Base-by-base conservation (phyloP, 768 basidiomycete species). In the Psilocybe cubensis region DNA sequence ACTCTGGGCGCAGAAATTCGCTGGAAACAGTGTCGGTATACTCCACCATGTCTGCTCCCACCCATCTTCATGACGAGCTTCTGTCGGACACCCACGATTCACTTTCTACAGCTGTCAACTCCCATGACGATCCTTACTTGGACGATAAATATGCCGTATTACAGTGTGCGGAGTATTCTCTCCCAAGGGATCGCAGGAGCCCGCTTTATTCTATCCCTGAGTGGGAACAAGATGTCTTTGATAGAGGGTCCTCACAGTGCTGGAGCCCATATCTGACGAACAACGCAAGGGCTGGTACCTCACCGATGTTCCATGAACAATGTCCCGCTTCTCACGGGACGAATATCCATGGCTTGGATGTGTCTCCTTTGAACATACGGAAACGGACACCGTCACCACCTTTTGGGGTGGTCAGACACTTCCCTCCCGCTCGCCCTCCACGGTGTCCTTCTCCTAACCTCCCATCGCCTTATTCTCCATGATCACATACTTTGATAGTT, bases 41-140 rank as follows among this genome's bases (percentile, higher is more conserved):
- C 60, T 77, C 77, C 23, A 62, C 67, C 11, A 70, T 67, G 4
- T 77, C 76, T 17, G 75, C 75, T 2, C 68, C 73, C 12, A 45
- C 44, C 4, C 48, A 64, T 28, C 38, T 64, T 20, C 64, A 63
- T 41, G 62, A 56, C 45, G 60, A 51, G 23, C 42, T 64, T 10
- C 23, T 59, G 18, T 54, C 51, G 27, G 52, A 48, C 14, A 31
- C 46, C 27, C 46, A 48, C 17, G n/a, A 25, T 4, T 48, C 46
- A 18, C 21, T 29, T 24, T 29, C 25, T 18, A 48, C 35, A 4
- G 35, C 46, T 12, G 46, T 48, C 28, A 28, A 48, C 28, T 18
- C 28, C n/a, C 7, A 28, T 9, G 28, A 48, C 46, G 3, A 18
- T 11, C 46, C 6, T n/a, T 28, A 28, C 18, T 5, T 48, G 14